Conservation (phyloP, 768 basidiomycete genomes). For the Lactarius vividus region DNA sequence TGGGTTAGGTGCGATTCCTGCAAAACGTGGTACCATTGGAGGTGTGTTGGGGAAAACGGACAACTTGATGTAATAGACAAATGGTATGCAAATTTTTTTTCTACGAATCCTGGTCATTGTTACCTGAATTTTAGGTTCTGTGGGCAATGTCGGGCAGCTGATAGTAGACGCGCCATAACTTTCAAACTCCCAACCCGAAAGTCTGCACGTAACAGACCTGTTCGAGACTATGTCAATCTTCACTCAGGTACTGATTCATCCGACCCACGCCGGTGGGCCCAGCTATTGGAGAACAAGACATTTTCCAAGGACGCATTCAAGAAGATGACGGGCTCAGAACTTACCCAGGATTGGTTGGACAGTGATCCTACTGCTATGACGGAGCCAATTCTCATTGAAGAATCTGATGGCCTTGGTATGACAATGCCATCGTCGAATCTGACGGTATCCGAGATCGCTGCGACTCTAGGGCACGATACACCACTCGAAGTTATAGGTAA, state of each 20-base stretch:
- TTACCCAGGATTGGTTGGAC: conserved; percentile 75
- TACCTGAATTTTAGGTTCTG: conserved; percentile 57
- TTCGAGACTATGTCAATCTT: conserved; percentile 77
- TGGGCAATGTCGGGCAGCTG: conserved; percentile 54
- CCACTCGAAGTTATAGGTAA: conserved; percentile 91
- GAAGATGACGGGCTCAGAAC: conserved; percentile 61
- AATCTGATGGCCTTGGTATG: conserved; percentile 83
- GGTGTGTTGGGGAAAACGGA: conserved; percentile 65
- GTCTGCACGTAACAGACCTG: conserved; percentile 69
- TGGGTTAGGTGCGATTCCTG: conserved; percentile 85
- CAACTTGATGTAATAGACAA: conserved; percentile 71
- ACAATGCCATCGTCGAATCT: conserved; percentile 74
- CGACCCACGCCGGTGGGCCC: conserved; percentile 58
- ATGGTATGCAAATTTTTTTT: conserved; percentile 48
- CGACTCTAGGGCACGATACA: conserved; percentile 71
- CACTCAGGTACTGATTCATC: conserved; percentile 64
- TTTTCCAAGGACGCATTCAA: conserved; percentile 64
- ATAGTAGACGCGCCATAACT: conserved; percentile 63
- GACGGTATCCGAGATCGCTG: conserved; percentile 77
- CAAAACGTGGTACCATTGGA: conserved; percentile 83
- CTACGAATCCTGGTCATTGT: conserved; percentile 21
- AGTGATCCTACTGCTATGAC: conserved; percentile 68
- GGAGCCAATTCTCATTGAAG: conserved; percentile 80
- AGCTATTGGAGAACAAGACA: conserved; percentile 63
- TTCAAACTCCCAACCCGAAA: conserved; percentile 78